Evolutionary conservation across 2,329 filamentous ascomycete species (phyloP), one percentile per base, ranked within the genome.

Genomic region (Ophioceras dolichostomum): DNA sequence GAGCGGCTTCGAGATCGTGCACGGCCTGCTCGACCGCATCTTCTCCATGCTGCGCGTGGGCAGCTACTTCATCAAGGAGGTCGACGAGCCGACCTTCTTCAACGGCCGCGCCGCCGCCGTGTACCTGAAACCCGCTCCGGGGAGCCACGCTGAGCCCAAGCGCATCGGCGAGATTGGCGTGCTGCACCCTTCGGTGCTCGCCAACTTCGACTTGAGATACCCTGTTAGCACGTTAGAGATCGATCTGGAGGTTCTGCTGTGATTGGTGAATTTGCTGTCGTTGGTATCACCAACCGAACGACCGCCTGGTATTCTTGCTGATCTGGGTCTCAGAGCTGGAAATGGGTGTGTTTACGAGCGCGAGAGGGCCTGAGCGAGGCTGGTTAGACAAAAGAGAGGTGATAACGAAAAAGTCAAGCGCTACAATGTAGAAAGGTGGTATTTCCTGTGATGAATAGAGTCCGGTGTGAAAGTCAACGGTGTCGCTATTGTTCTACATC

Each of bases 181-280:
- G 48, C 61, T 98, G 55, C 89, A 98, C 60, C 93, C 91, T 31
- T 81, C 77, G 5, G 91, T 96, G 46, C 66, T 96, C 52, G 86
- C 94, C 57, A 91, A 93, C 52, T 95, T 91, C 60, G 88, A 94
- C 51, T 68, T 95, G 54, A 85, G 77, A 67, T 89, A 88, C 67
- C 89, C 91, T 30, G 87, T 94, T 50, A 95, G 87, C 63, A 87
- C 85, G 31, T 64, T 98, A 48, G 91, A 98, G 67, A 73, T 98
- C 56, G 94, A 96, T 61, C 74, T 96, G 22, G 89, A 96, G 62
- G 76, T 83, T 47, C 93, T 98, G 71, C 68, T 95, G 63, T 94
- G 57, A 53, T 26, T 26, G n/a, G n/a, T n/a, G n/a, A n/a, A n/a
- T n/a, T n/a, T n/a, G n/a, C n/a, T n/a, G n/a, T n/a, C n/a, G n/a